Evolutionary conservation across 1,284 basidiomycete species (phyloP), one percentile per base, ranked within the genome.

Genomic region (Taiwanofungus camphoratus): DNA sequence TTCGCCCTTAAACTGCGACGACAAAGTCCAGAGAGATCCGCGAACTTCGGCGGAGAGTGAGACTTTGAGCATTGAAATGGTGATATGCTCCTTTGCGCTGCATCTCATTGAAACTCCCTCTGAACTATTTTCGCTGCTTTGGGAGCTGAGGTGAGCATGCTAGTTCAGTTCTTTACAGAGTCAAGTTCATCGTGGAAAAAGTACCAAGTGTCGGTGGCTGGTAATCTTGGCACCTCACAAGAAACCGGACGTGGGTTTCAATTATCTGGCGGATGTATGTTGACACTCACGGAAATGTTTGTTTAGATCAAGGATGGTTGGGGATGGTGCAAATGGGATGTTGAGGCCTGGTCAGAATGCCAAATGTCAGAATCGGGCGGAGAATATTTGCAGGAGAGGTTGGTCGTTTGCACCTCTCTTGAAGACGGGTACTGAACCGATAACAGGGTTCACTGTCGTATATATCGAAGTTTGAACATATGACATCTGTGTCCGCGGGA

Each of bases 251-350:
- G 82, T 82, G 51, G 26, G 54, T 43, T 6, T 18, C 5, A 35
- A 29, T 34, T 15, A 35, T 48, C 15, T 21, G 9, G 9, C 22
- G 16, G 8, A n/a, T n/a, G n/a, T n/a, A n/a, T n/a, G n/a, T n/a
- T n/a, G n/a, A n/a, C n/a, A n/a, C n/a, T n/a, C n/a, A n/a, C n/a
- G n/a, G n/a, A n/a, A n/a, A n/a, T 36, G 3, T 15, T n/a, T 5
- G 21, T 2, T 4, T 39, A 85, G 82, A 79, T 87, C 52, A 86
- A 85, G 60, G 73, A 77, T 11, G 77, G 79, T 0, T 87, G 82
- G 82, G 82, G 83, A 9, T 87, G 82, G 82, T 58, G 61, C 8
- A 75, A 82, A 50, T 86, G 82, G 81, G 73, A 86, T 53, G 60
- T 75, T 16, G 65, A 70, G n/a, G 57, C 55, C 8, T 86, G 82